Percentiles rank a stretch among this genome's conserved stretches.
phyloP scores from a whole-genome alignment of 2,329 filamentous ascomycete genomes.

The Fusarium metavorans region DNA sequence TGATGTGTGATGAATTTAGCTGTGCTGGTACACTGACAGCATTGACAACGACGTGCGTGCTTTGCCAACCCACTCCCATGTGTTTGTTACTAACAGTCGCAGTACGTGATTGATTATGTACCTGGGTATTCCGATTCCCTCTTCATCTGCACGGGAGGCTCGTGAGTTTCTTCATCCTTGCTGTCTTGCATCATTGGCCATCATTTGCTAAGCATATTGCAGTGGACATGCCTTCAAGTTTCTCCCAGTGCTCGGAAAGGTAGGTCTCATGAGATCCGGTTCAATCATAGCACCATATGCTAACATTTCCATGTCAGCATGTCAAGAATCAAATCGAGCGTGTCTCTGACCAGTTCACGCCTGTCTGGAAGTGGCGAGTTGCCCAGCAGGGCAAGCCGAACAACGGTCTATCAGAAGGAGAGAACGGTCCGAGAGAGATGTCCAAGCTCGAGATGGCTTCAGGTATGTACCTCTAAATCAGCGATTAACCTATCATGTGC shows the following conservation, averaged over 20 bases:
- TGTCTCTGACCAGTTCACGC: conserved; percentile 39
- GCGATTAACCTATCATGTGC: too few species aligned
- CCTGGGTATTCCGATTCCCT: conserved; percentile 7
- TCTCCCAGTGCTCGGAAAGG: conserved; percentile 44
- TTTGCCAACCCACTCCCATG: too few species aligned
- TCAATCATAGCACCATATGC: too few species aligned
- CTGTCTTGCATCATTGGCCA: background rate
- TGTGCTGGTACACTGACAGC: too few species aligned
- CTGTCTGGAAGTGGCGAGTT: conserved; percentile 40
- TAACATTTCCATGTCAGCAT: background rate
- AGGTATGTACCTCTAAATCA: too few species aligned
- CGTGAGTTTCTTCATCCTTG: background rate
- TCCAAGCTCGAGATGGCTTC: conserved; percentile 29
- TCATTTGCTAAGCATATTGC: too few species aligned
- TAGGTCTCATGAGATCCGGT: background rate
- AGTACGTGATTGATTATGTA: conserved; percentile 12
- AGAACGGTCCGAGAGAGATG: conserved; percentile 44
- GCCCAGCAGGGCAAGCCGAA: conserved; percentile 38
- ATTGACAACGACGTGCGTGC: too few species aligned
- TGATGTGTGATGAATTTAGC: too few species aligned
- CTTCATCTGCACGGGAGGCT: conserved; percentile 15
- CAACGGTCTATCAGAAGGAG: conserved; percentile 43
- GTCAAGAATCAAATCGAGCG: conserved; percentile 38
- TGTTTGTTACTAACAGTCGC: too few species aligned
- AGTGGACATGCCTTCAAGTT: conserved; percentile 49